Percentiles rank a stretch among this genome's conserved stretches.
These are phyloP conservation scores for Eucalyptus albens DNA, from an alignment of 345 rosid species.

Conservation along the genomic window DNA sequence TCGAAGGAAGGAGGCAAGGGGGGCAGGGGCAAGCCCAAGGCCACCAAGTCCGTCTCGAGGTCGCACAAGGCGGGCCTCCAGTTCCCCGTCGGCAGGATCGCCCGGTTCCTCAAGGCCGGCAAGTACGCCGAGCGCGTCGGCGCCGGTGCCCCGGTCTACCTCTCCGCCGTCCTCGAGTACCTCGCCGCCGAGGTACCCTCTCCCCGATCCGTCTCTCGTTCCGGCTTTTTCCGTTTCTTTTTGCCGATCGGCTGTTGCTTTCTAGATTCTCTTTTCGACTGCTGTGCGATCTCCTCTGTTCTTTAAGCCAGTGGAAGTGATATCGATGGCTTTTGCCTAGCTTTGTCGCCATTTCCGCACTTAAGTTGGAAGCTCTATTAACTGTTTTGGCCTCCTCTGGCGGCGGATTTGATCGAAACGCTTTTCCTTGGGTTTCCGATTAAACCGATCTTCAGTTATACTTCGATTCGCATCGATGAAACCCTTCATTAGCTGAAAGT, in stretches of 20 bases:
- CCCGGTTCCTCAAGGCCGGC: neutral
- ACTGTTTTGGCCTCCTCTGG: neutral
- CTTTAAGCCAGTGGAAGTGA: neutral
- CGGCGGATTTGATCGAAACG: neutral
- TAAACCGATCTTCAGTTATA: neutral
- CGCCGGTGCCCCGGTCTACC: neutral
- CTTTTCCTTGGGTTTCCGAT: neutral
- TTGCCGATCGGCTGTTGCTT: neutral
- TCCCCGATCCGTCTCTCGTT: neutral
- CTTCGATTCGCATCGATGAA: neutral
- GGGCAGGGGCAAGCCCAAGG: neutral
- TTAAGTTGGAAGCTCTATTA: neutral
- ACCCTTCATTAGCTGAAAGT: neutral
- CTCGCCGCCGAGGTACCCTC: neutral
- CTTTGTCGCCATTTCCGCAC: neutral
- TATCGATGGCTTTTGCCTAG: neutral
- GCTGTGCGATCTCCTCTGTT: neutral
- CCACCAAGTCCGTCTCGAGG: neutral
- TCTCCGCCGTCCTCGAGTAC: neutral
- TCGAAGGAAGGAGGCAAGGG: neutral
- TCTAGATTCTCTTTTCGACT: neutral
- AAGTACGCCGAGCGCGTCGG: constrained; percentile 1
- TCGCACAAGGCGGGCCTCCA: constrained; percentile 1
- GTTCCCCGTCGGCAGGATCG: constrained; percentile 1
- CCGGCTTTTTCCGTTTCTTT: neutral